Percentiles rank a stretch among this genome's conserved stretches.
Evolutionary conservation across 352 stramenopile species (phyloP).

Genomic region (Plasmopara halstedii): DNA sequence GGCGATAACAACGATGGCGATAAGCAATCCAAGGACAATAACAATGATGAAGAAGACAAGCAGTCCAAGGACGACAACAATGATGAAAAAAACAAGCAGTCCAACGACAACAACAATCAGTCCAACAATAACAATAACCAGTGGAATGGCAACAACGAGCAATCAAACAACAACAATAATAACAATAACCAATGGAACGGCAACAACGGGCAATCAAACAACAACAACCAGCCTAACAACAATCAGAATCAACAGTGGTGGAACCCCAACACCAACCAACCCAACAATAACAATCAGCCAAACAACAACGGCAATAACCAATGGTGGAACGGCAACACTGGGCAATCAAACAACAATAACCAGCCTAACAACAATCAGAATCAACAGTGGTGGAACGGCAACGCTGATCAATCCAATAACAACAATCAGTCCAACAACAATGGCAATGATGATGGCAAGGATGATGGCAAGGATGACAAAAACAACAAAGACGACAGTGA

Average conservation of each 20-base stretch:
- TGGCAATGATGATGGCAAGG: no score
- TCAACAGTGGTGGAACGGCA: neutral
- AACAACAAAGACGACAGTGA: neutral
- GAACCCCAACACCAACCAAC: neutral
- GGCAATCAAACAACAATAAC: neutral
- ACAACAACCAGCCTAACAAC: neutral
- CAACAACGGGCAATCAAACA: neutral
- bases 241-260: neutral
- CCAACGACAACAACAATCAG: neutral
- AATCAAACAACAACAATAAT: no score
- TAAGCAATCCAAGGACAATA: conserved; percentile 9
- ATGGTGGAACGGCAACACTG: no score
- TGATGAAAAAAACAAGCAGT: neutral
- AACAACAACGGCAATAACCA: no score
- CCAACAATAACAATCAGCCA: no score
- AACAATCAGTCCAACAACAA: no score
- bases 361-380: neutral
- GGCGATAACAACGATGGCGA: conserved; percentile 18
- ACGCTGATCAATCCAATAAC: neutral
- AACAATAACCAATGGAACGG: no score
- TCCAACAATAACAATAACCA: neutral
- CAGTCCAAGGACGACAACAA: neutral
- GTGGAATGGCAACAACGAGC: neutral
- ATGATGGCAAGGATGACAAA: no score
- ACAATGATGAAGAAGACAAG: conserved; percentile 4